Evolutionary conservation across 2,329 filamentous ascomycete genomes (phyloP).

Genomic region (Amauroascus verrucosus): DNA sequence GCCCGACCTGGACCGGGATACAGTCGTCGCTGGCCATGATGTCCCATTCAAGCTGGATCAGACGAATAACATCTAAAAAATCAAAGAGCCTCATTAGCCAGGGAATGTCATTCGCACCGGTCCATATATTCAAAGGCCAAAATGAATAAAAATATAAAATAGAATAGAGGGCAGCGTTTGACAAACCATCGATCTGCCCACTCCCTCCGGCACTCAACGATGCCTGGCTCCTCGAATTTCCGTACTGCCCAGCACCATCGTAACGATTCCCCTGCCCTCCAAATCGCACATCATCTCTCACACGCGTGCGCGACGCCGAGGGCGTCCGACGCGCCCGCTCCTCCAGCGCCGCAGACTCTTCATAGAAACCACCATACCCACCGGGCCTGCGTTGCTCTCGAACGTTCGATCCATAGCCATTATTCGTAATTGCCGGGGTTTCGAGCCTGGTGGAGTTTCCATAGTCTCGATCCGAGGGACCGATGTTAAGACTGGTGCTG

Average conservation of each 20-base stretch:
- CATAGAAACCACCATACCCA: slow-evolving; percentile 37
- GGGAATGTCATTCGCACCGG: background rate
- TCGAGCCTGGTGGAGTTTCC: slow-evolving; percentile 24
- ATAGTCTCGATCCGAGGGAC: slow-evolving; percentile 29
- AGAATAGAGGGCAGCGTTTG: too few relatives aligned
- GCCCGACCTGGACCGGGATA: slow-evolving; percentile 84
- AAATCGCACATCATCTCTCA: slow-evolving; percentile 8
- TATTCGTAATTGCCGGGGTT: slow-evolving; percentile 13
- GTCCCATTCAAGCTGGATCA: slow-evolving; percentile 82
- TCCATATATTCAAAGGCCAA: background rate
- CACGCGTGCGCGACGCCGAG: slow-evolving; percentile 27
- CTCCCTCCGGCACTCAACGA: background rate
- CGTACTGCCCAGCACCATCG: slow-evolving; percentile 1
- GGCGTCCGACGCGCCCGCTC: slow-evolving; percentile 22
- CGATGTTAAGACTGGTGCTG: slow-evolving; percentile 24
- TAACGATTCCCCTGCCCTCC: background rate
- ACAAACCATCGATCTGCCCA: slow-evolving; percentile 12
- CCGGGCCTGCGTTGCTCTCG: slow-evolving; percentile 31
- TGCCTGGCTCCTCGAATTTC: background rate
- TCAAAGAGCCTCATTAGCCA: slow-evolving; percentile 4
- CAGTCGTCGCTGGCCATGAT: slow-evolving; percentile 83
- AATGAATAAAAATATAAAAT: background rate
- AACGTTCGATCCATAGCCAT: slow-evolving; percentile 10
- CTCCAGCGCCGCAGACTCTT: slow-evolving; percentile 24
- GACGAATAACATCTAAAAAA: slow-evolving; percentile 56